phyloP scores from a whole-genome alignment of 2,329 filamentous ascomycete species.

The Colletotrichum tofieldiae region DNA sequence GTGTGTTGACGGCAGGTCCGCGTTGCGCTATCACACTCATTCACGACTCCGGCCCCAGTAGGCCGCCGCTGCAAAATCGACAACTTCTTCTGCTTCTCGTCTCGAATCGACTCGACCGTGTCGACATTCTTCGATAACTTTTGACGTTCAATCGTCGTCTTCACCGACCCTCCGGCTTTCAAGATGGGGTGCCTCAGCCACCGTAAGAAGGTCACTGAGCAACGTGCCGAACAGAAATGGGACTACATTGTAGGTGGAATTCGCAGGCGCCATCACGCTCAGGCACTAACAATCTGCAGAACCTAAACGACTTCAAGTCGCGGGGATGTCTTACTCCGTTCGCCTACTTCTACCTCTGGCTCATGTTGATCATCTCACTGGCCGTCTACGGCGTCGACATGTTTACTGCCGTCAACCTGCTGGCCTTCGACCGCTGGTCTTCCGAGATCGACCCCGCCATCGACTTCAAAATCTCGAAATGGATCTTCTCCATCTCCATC shows the following conservation, averaged over 20 bases:
- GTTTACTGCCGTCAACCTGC: constrained; percentile 92
- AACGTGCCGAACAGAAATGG: constrained; percentile 92
- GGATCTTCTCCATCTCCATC: constrained; percentile 96
- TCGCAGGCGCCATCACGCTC: neutral
- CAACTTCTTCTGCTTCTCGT: constrained; percentile 1
- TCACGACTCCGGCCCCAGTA: constrained; percentile 14
- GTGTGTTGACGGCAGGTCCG: constrained; percentile 61
- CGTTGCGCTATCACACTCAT: constrained; percentile 34
- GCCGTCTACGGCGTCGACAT: constrained; percentile 92
- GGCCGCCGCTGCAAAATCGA: neutral
- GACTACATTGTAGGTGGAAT: constrained; percentile 82
- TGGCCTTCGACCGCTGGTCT: constrained; percentile 92
- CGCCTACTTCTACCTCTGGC: constrained; percentile 88
- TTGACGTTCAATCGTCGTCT: constrained; percentile 8
- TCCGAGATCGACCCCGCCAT: constrained; percentile 86
- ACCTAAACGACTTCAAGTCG: constrained; percentile 83
- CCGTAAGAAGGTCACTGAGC: constrained; percentile 72
- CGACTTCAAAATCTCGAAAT: constrained; percentile 84
- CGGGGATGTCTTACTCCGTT: constrained; percentile 82
- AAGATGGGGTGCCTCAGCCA: constrained; percentile 79
- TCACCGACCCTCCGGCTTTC: constrained; percentile 27
- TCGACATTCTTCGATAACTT: constrained; percentile 37
- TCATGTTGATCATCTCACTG: constrained; percentile 83
- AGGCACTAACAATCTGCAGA: constrained; percentile 50
- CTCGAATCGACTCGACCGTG: constrained; percentile 29